These are phyloP conservation scores for Kitagawia praeruptora DNA, from an alignment of 129 eudicot species.

Conservation along the genomic window DNA sequence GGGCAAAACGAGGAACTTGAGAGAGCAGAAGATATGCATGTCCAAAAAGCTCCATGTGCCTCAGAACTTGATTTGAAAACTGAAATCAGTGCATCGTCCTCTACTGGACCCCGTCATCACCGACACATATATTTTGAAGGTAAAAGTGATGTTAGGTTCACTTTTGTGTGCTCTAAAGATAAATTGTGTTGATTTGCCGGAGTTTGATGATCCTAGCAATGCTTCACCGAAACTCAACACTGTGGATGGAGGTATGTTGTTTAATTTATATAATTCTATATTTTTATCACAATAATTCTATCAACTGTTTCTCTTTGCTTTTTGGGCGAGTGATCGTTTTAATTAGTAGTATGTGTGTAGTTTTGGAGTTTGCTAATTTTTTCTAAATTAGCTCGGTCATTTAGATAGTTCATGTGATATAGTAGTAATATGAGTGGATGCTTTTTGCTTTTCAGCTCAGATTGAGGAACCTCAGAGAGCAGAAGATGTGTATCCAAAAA, in stretches of 20 bases:
- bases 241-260: background rate
- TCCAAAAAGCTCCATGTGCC: background rate
- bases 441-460: background rate
- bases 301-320: too few species aligned
- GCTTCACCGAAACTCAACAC: background rate
- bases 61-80: background rate
- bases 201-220: background rate
- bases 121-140: background rate
- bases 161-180: background rate
- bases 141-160: background rate
- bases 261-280: too few species aligned
- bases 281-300: too few species aligned
- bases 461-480: background rate
- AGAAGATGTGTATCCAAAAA: constrained; percentile 6
- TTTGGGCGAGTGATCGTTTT: background rate
- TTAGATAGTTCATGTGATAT: background rate
- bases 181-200: background rate
- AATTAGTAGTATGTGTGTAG: too few species aligned
- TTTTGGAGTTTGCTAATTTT: too few species aligned
- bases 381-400: too few species aligned
- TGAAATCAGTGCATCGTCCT: background rate
- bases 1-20: too few species aligned
- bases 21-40: constrained; percentile 12
- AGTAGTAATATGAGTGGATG: background rate
- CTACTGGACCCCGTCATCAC: background rate